Percentiles rank a stretch among this genome's conserved stretches.
These are phyloP conservation scores for Bolboschoenus planiculmis DNA, from an alignment of 176 grass and related monocot genomes.

Conservation along the genomic window DNA sequence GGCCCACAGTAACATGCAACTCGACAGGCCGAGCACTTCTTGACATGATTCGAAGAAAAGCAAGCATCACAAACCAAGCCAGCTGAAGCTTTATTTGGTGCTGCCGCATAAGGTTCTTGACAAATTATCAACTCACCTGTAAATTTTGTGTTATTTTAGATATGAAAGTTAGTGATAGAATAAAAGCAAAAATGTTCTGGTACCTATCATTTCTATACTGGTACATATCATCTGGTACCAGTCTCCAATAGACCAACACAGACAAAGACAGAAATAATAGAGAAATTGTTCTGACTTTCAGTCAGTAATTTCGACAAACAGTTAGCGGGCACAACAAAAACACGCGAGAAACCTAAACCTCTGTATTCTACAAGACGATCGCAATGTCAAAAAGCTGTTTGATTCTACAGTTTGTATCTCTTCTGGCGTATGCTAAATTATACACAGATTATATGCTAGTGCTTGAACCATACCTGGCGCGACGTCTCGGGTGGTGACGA, in stretches of 20 bases:
- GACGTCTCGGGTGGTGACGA: conserved; percentile 48
- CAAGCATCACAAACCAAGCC: conserved; percentile 54
- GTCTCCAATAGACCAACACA: neutral
- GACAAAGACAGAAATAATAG: neutral
- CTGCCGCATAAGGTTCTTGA: conserved; percentile 62
- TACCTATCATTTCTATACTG: neutral
- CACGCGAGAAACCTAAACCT: neutral
- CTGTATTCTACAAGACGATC: neutral
- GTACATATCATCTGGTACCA: neutral
- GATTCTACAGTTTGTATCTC: neutral
- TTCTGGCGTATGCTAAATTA: neutral
- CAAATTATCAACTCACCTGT: conserved; percentile 65
- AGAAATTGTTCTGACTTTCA: neutral
- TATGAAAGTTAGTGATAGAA: neutral
- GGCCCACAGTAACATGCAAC: conserved; percentile 65
- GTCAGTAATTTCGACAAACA: conserved; percentile 42
- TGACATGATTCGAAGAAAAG: conserved; percentile 50
- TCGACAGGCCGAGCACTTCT: conserved; percentile 65
- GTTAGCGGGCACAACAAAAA: neutral
- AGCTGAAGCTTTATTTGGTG: conserved; percentile 47
- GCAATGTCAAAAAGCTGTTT: neutral
- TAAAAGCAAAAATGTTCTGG: neutral
- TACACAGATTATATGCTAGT: neutral
- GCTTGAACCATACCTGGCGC: conserved; percentile 33
- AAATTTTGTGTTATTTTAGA: neutral